Evolutionary conservation across 495 filamentous ascomycete genomes (phyloP), one percentile per base, ranked within the genome.

Genomic region (Achaetomiella virescens): DNA sequence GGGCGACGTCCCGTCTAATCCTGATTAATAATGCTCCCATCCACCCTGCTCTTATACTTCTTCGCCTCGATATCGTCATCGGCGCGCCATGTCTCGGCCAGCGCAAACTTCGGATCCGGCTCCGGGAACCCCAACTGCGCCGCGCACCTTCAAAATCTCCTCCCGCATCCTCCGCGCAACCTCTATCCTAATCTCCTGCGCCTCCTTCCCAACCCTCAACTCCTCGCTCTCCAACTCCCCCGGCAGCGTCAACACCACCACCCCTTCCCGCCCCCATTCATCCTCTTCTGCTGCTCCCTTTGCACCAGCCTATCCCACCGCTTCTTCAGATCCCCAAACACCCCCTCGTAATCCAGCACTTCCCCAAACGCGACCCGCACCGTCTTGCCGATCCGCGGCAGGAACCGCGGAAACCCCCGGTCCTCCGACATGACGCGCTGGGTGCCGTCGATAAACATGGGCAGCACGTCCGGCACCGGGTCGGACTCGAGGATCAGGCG

Each of bases 391-490:
- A 82, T 69, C 7, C 93, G 79, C 4, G 93, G 93, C 5, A 95
- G 50, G 60, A 89, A 95, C 11, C 90, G 79, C n/a, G 92, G 93
- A 55, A 80, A 95, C 20, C 65, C 66, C 15, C 93, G 79, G 31
- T 81, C 75, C 67, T 97, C 90, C 60, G 86, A 81, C 91, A 96
- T 96, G 59, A 92, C 71, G 33, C 85, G 65, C 52, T 97, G 85
- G 21, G 88, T 83, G 22, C 93, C 93, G 58, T 95, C 87, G 50
- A 97, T 83, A 78, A 91, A 98, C 69, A 98, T 89, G 8, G 93
- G 91, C n/a, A 98, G 75, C 0, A 98, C 75, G 51, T 89, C 86
- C 1, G 93, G 93, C 41, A 83, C 81, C 27, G 87, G 86, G 24
- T 89, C 87, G 45, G 85, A 75, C 68, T 98, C 93, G 10, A 98